Evolutionary conservation across 2,329 filamentous ascomycete species (phyloP), one percentile per base, ranked within the genome.

Genomic region (Periconia digitata): DNA sequence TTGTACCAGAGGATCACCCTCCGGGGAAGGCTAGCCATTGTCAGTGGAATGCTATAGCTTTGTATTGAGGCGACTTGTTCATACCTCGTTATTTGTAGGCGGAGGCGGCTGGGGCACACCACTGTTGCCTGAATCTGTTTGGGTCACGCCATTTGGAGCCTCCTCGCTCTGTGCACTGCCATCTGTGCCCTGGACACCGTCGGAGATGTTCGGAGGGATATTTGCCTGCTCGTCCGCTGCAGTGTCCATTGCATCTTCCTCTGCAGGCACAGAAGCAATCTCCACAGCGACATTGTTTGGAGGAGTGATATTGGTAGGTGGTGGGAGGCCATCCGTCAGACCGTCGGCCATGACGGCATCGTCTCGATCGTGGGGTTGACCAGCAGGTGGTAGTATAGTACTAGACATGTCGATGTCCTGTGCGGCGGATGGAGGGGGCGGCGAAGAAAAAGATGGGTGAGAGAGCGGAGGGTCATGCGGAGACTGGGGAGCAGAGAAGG

Each of bases 201-300:
- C 43, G 41, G 61, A 57, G 44, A 53, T 56, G 40, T 61, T 58
- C 16, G 64, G 56, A 49, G 63, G 51, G 22, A 62, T 53, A 7
- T 49, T 54, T 32, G 64, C 57, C 39, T 63, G 58, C 37, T 44
- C 50, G 49, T 73, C 70, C 6, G 67, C 63, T 8, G 69, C 67
- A 16, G 64, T 72, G 46, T 74, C 71, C 71, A 74, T 74, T 34
- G 59, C 62, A 45, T 73, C 70, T 16, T 69, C 67, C 39, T 69
- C 64, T 13, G 49, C 49, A 38, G 49, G 17, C 16, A 65, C 54
- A 15, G 59, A 59, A 10, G 63, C 60, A 40, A 65, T 58, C 27
- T 66, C 59, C 8, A 68, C 56, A 17, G 63, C 65, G 29, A 67
- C 55, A 18, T 52, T 57, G 40, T 34, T 53, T 6, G 56, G 32